phyloP scores from a whole-genome alignment of 2,329 filamentous ascomycete genomes.

The Chrysosporium keratinophilum region DNA sequence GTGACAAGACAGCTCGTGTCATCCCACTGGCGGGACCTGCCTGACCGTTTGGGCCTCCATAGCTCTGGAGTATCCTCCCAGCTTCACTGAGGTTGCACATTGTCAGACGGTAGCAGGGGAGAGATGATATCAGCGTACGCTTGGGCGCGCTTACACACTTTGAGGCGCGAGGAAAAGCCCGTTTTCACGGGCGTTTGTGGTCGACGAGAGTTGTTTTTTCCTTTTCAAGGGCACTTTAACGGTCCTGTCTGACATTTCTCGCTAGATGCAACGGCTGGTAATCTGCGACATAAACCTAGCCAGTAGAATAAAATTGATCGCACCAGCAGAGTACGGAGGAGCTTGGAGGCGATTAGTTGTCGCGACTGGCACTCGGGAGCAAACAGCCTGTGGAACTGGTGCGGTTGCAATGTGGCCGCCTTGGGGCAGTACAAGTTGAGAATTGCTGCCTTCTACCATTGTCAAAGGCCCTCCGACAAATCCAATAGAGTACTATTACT shows the following conservation, averaged over 20 bases:
- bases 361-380: background rate
- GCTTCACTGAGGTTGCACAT: background rate
- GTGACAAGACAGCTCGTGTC: background rate
- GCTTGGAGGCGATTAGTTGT: background rate
- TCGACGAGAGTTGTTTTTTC: too few relatives aligned
- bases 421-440: background rate
- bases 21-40: background rate
- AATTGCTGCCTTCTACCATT: background rate
- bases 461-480: background rate
- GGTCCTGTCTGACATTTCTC: too few relatives aligned
- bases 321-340: background rate
- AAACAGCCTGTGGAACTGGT: constrained; percentile 1
- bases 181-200: background rate
- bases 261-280: too few relatives aligned
- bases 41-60: background rate
- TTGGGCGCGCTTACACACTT: background rate
- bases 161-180: background rate
- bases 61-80: background rate
- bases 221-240: too few relatives aligned
- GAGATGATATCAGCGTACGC: constrained; percentile 3
- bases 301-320: background rate
- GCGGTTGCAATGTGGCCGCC: background rate
- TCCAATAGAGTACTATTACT: background rate
- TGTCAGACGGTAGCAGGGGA: background rate
- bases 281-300: too few relatives aligned